Evolutionary conservation across 108 stramenopile species (phyloP).

Genomic region (Thalassiosira profunda): DNA sequence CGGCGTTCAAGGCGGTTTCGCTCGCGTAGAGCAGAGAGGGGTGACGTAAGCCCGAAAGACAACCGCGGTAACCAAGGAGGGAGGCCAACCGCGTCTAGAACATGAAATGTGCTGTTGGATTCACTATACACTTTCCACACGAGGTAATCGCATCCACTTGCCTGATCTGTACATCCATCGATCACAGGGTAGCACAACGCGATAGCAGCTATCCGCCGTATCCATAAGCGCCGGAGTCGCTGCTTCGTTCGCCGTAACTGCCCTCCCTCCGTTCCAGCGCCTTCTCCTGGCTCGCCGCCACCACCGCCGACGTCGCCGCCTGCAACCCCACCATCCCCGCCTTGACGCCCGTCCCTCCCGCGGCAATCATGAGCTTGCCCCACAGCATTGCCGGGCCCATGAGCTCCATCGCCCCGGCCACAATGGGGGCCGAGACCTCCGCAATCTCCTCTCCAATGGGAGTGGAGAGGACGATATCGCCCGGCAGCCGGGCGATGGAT

Average conservation of each 20-base stretch:
- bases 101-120: too few relatives aligned
- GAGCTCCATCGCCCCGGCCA: constrained; percentile 61
- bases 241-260: neutral
- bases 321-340: constrained; percentile 69
- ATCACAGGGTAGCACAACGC: too few relatives aligned
- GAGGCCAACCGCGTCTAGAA: too few relatives aligned
- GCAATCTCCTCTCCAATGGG: constrained; percentile 61
- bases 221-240: constrained; percentile 14
- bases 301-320: constrained; percentile 68
- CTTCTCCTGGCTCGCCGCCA: constrained; percentile 35
- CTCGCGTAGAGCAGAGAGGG: too few relatives aligned
- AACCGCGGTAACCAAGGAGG: too few relatives aligned
- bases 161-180: too few relatives aligned
- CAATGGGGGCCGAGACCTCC: constrained; percentile 59
- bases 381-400: constrained; percentile 74
- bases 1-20: too few relatives aligned
- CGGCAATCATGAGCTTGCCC: constrained; percentile 65
- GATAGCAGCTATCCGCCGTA: constrained; percentile 21
- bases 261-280: constrained; percentile 24
- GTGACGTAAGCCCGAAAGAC: too few relatives aligned
- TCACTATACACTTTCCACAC: too few relatives aligned
- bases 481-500: constrained; percentile 70
- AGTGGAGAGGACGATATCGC: constrained; percentile 72
- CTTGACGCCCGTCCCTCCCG: constrained; percentile 64
- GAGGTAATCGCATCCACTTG: too few relatives aligned